Evolutionary conservation across 768 basidiomycete species (phyloP).

Genomic region (Auricularia sp.): DNA sequence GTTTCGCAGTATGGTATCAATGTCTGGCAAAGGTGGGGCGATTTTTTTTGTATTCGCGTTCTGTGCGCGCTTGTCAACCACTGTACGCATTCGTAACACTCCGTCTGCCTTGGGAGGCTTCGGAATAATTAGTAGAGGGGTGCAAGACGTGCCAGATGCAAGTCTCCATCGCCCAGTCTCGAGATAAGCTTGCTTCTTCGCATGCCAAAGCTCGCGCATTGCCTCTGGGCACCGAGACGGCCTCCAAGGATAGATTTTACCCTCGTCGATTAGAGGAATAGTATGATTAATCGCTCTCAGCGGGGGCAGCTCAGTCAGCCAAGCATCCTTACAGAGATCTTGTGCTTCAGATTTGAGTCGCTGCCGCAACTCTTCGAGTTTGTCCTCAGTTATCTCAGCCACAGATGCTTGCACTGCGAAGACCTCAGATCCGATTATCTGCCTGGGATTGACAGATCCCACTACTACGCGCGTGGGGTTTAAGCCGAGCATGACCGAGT

Average conservation of each 20-base stretch:
- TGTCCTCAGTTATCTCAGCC: not conserved
- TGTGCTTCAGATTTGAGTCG: not conserved
- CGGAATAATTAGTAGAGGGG: slow-evolving; percentile 6
- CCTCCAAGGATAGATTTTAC: slow-evolving; percentile 22
- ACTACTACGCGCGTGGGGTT: not conserved
- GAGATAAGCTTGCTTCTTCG: slow-evolving; percentile 10
- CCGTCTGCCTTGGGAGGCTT: slow-evolving; percentile 1
- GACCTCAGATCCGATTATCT: not conserved
- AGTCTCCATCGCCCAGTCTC: slow-evolving; percentile 8
- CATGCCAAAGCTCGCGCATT: slow-evolving; percentile 23
- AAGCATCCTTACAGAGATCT: slow-evolving; percentile 8
- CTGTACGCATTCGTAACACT: not conserved
- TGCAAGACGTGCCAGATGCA: not conserved
- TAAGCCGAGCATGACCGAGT: slow-evolving; percentile 21
- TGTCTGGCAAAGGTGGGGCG: no score
- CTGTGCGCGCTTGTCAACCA: slow-evolving; percentile 6
- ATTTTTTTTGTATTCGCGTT: not conserved
- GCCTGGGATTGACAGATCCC: not conserved
- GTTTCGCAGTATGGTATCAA: no score
- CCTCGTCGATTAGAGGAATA: slow-evolving; percentile 30
- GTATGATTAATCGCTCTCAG: slow-evolving; percentile 31
- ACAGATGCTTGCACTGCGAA: not conserved
- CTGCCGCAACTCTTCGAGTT: not conserved
- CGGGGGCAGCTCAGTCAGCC: slow-evolving; percentile 23
- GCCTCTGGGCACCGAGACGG: slow-evolving; percentile 25